These are phyloP conservation scores for Kingdonia uniflora DNA, from an alignment of 164 flowering plant species.

Conservation along the genomic window DNA sequence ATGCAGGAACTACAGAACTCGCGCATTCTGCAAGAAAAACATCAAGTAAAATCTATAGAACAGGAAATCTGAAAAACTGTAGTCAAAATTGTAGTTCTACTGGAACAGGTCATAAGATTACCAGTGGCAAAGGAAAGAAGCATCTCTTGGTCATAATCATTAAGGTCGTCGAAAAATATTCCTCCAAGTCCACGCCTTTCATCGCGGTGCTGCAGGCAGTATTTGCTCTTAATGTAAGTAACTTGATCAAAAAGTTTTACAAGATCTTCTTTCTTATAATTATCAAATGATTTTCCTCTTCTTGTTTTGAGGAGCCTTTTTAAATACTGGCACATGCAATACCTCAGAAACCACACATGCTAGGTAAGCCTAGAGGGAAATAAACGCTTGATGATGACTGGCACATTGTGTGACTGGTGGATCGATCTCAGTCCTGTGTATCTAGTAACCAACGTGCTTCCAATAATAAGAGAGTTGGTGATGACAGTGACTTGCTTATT, in stretches of 20 bases:
- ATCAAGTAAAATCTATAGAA: background rate
- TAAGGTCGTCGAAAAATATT: slow-evolving; percentile 94
- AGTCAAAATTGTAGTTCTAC: background rate
- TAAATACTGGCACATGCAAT: too few species aligned
- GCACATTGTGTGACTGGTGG: too few species aligned
- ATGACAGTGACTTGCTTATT: too few species aligned
- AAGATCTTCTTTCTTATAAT: too few species aligned
- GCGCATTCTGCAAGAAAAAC: slow-evolving; percentile 71
- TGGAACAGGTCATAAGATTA: slow-evolving; percentile 15
- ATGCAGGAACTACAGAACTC: slow-evolving; percentile 84
- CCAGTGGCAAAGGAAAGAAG: slow-evolving; percentile 92
- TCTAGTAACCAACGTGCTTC: too few species aligned
- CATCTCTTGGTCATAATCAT: slow-evolving; percentile 94
- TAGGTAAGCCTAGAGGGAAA: too few species aligned
- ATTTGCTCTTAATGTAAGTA: slow-evolving; percentile 7
- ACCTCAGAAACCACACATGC: too few species aligned
- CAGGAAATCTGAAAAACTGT: background rate
- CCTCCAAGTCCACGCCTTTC: slow-evolving; percentile 98
- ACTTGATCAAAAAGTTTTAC: background rate
- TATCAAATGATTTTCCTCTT: too few species aligned
- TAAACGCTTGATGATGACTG: too few species aligned
- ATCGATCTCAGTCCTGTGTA: too few species aligned
- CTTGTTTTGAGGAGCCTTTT: too few species aligned
- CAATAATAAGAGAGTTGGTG: too few species aligned
- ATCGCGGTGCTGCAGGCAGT: slow-evolving; percentile 65